Conservation (phyloP, 2,329 filamentous ascomycete species). For the Cordyceps javanica region DNA sequence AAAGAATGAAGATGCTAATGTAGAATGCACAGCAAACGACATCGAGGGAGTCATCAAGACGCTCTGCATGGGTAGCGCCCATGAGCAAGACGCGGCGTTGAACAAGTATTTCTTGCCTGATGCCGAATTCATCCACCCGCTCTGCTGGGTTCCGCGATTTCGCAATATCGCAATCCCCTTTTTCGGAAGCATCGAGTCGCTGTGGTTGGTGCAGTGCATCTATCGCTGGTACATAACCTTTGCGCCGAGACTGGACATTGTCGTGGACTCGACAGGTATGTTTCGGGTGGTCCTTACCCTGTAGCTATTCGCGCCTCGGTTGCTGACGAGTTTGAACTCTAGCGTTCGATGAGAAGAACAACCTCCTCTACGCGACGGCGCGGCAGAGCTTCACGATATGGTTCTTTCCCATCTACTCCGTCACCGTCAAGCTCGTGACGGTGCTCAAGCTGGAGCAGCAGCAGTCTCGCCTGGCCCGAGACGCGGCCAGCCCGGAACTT, state of each 20-base stretch:
- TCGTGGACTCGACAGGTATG: slow-evolving; percentile 53
- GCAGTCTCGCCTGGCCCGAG: slow-evolving; percentile 23
- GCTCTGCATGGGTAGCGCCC: slow-evolving; percentile 61
- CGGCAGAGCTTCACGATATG: slow-evolving; percentile 72
- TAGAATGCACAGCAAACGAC: slow-evolving; percentile 27
- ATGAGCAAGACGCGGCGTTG: slow-evolving; percentile 58
- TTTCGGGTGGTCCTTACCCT: not conserved
- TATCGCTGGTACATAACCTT: slow-evolving; percentile 83
- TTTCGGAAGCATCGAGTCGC: slow-evolving; percentile 47
- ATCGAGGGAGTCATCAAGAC: slow-evolving; percentile 60
- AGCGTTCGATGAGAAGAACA: slow-evolving; percentile 62
- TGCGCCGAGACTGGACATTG: slow-evolving; percentile 64
- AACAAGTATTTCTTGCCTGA: slow-evolving; percentile 67
- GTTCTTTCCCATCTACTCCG: slow-evolving; percentile 68
- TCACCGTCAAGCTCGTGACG: slow-evolving; percentile 61
- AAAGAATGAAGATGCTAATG: not conserved
- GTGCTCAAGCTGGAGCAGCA: slow-evolving; percentile 56
- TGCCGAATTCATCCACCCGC: slow-evolving; percentile 71
- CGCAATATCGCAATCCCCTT: slow-evolving; percentile 34
- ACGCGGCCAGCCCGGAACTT: slow-evolving; percentile 14
- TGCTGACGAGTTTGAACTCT: not conserved
- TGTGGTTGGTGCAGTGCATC: slow-evolving; percentile 60
- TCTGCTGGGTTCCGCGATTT: slow-evolving; percentile 62
- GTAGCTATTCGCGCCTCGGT: too few species aligned
- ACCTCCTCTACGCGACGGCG: slow-evolving; percentile 67